Evolutionary conservation across 192 early-diverging fungal genomes (phyloP).

Genomic region (Chytriomyces hyalinus): DNA sequence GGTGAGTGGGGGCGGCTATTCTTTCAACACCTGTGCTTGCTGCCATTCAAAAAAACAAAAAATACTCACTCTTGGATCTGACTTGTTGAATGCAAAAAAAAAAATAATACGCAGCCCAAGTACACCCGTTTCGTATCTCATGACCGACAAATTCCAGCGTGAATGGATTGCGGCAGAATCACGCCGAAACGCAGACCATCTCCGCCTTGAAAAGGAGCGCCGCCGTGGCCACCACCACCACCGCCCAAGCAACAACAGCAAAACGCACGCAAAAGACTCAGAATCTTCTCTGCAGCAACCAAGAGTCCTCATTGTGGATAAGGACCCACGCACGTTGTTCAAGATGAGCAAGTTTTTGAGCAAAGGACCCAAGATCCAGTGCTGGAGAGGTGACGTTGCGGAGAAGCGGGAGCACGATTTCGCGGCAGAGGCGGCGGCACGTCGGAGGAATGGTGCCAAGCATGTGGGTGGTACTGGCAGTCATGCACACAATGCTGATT

Average conservation of each 20-base stretch:
- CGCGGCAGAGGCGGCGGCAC: neutral
- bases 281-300: neutral
- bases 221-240: conserved; percentile 6
- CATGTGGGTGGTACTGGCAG: neutral
- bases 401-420: neutral
- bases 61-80: neutral
- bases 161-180: conserved; percentile 49
- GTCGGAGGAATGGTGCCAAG: too few relatives aligned
- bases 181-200: conserved; percentile 30
- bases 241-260: neutral
- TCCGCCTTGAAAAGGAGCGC: conserved; percentile 32
- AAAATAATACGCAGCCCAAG: conserved; percentile 51
- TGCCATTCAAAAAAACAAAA: neutral
- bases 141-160: conserved; percentile 62
- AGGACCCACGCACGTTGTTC: conserved; percentile 53
- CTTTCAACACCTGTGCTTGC: neutral
- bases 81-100: neutral
- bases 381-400: conserved; percentile 10
- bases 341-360: conserved; percentile 58
- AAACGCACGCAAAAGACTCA: neutral
- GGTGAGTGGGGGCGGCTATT: conserved; percentile 34
- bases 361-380: conserved; percentile 44
- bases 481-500: neutral
- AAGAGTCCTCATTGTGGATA: conserved; percentile 28
- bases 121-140: conserved; percentile 59